Evolutionary conservation across 257 asterid genomes (phyloP).

Genomic region (Leonotis leonurus): DNA sequence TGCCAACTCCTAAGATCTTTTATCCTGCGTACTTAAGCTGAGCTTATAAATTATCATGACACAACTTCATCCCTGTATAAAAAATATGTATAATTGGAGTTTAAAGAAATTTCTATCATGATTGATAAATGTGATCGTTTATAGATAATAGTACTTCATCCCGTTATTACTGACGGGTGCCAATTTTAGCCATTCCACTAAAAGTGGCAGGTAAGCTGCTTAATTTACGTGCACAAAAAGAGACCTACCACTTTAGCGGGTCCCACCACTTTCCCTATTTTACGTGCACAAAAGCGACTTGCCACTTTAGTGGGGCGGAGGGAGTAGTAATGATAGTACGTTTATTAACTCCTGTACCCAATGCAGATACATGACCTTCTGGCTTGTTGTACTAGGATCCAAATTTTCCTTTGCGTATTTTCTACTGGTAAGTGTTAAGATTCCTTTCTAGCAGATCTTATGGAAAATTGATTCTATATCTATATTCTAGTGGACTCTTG

Average conservation of each 20-base stretch:
- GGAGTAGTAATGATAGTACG: background rate
- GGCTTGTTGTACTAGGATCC: conserved; percentile 82
- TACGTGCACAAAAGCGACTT: too few relatives aligned
- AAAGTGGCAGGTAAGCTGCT: too few relatives aligned
- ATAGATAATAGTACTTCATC: too few relatives aligned
- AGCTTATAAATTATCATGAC: background rate
- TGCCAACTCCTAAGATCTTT: background rate
- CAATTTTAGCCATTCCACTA: too few relatives aligned
- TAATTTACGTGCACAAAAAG: too few relatives aligned
- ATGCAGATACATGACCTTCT: conserved; percentile 83
- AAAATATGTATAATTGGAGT: too few relatives aligned
- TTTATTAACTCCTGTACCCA: background rate
- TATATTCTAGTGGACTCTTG: background rate
- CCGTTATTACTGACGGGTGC: too few relatives aligned
- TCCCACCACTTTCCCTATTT: too few relatives aligned
- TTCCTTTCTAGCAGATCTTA: background rate
- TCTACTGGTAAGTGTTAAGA: conserved; percentile 53
- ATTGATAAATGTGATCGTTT: too few relatives aligned
- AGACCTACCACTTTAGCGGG: too few relatives aligned
- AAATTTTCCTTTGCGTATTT: conserved; percentile 90
- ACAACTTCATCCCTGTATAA: background rate
- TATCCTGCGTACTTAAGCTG: background rate
- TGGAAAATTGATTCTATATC: conserved; percentile 7
- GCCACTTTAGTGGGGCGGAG: too few relatives aligned
- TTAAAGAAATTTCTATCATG: too few relatives aligned